A percentile compares a stretch with the other conserved stretches of the same genome.
phyloP scores from a whole-genome alignment of 2,329 filamentous ascomycete genomes.

The Pseudohalonectria lignicola region DNA sequence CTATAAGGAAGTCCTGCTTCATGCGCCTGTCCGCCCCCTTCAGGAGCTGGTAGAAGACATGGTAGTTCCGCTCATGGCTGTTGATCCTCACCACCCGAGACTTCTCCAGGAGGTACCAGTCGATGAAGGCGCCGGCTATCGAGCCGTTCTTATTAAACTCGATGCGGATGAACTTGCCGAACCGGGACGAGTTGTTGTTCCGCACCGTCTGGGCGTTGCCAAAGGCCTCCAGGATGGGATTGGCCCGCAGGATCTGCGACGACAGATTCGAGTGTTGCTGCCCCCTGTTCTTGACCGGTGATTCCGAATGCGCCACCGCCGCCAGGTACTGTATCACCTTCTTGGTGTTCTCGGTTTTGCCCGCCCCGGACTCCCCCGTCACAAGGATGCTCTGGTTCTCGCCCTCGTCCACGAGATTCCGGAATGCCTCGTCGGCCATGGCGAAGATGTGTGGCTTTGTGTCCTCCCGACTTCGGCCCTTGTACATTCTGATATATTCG shows the following conservation, averaged over 20 bases:
- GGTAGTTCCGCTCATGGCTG: constrained; percentile 83
- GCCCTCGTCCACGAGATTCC: constrained; percentile 89
- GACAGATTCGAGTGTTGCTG: constrained; percentile 72
- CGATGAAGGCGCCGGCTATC: constrained; percentile 91
- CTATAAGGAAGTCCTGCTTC: constrained; percentile 67
- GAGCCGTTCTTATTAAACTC: constrained; percentile 82
- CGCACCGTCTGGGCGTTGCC: constrained; percentile 96
- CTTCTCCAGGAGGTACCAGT: constrained; percentile 97
- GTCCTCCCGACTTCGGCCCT: constrained; percentile 80
- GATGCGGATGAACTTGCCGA: constrained; percentile 97
- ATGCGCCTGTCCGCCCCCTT: constrained; percentile 67
- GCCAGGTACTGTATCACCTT: constrained; percentile 99
- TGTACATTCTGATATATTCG: constrained; percentile 98
- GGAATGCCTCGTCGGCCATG: constrained; percentile 93
- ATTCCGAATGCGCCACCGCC: constrained; percentile 80
- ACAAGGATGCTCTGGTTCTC: constrained; percentile 96
- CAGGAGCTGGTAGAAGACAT: constrained; percentile 92
- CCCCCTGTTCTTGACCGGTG: constrained; percentile 48
- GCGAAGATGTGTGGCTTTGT: constrained; percentile 96
- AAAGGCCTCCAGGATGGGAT: constrained; percentile 95
- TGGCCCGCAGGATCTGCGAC: constrained; percentile 90
- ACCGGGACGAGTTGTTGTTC: constrained; percentile 97
- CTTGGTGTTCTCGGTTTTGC: constrained; percentile 98
- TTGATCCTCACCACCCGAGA: constrained; percentile 92
- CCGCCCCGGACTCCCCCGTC: constrained; percentile 93